Base-by-base conservation (phyloP, 2,329 filamentous ascomycete genomes). In the Metarhizium rileyi region DNA sequence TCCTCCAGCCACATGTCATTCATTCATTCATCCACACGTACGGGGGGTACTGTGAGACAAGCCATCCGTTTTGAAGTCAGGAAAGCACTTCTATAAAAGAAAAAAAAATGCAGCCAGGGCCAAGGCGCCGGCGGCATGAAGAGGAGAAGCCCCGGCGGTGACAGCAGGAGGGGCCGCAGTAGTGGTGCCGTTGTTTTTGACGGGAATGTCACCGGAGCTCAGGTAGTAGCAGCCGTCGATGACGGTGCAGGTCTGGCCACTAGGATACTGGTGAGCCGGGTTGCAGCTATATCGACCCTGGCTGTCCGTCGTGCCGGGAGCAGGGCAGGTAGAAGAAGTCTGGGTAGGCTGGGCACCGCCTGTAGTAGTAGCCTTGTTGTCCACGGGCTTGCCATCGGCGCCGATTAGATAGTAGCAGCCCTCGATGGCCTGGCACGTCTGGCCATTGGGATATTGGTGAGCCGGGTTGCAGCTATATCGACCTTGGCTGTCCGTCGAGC, bases 201-300 rank as follows among this genome's bases (percentile, higher is more conserved):
- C 41, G 16, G 53, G 47, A 30, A 44, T 28, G 22, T 49, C 51
- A 14, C 47, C 33, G 14, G 49, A 26, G 20, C 22, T 25, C 12
- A 57, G 51, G 30, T 47, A 47, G 30, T 50, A 50, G 51, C 56
- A 58, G 22, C 52, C 56, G 14, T 52, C 47, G 30, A 55, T 27
- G n/a, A 36, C 9, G 12, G 27, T 40, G 54, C 56, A 58, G 10
- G n/a, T 36, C 51, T 55, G 53, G 7, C 55, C 55, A 33, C 47
- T 43, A 44, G 56, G 56, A 46, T 57, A 57, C 49, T 55, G 38
- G 36, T 56, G 52, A 3, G 53, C 56, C 16, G 55, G 56, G 52
- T 57, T 57, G 52, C 56, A 58, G 23, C 47, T 50, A 52, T 57
- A 57, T 27, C 53, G 49, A 47, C 56, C 56, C 33, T 50, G 26